phyloP scores from a whole-genome alignment of 768 basidiomycete genomes.

The Lactifluus echinatus region DNA sequence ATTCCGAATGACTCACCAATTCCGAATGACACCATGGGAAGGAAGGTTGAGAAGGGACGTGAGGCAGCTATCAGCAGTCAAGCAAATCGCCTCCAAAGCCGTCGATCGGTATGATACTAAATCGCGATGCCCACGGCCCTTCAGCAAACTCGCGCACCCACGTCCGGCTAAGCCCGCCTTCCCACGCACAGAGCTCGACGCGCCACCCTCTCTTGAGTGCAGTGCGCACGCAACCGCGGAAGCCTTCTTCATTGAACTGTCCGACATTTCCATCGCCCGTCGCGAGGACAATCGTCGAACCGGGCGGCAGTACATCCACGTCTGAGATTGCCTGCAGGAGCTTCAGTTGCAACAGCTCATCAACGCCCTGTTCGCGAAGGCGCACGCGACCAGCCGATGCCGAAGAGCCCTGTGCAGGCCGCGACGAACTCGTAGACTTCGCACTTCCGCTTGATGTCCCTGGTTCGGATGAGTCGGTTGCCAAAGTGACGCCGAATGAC shows the following conservation, averaged over 20 bases:
- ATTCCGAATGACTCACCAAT: neutral
- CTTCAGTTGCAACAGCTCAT: conserved; percentile 90
- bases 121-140: conserved; percentile 23
- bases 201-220: conserved; percentile 87
- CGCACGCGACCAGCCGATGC: conserved; percentile 36
- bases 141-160: conserved; percentile 70
- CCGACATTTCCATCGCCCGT: conserved; percentile 92
- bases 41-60: neutral
- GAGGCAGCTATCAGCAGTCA: conserved; percentile 24
- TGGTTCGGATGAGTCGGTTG: conserved; percentile 28
- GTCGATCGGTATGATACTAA: conserved; percentile 31
- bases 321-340: conserved; percentile 78
- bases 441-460: conserved; percentile 19
- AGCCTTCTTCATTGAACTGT: conserved; percentile 90
- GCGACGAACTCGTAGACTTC: conserved; percentile 14
- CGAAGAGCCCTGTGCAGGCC: conserved; percentile 15
- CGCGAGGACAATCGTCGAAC: conserved; percentile 79
- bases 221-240: conserved; percentile 76
- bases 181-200: conserved; percentile 94
- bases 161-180: conserved; percentile 67
- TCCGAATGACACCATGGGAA: neutral
- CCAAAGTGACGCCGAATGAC: conserved; percentile 20
- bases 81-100: conserved; percentile 32
- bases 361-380: conserved; percentile 89
- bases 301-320: conserved; percentile 51